Evolutionary conservation across 768 basidiomycete genomes (phyloP).

Genomic region (Lactarius hatsudake): DNA sequence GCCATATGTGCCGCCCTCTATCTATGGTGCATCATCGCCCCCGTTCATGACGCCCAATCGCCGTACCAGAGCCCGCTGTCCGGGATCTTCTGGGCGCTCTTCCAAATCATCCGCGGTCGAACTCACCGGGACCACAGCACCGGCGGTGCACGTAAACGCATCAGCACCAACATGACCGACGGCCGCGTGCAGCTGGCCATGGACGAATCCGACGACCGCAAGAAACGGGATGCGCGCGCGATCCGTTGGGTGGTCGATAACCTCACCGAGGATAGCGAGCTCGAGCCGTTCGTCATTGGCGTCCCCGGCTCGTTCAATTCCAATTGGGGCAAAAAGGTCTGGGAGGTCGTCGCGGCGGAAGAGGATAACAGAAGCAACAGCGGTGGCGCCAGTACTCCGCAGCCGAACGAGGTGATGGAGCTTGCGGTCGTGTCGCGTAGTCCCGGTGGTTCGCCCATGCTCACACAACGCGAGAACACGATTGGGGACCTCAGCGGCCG

Average conservation of each 20-base stretch:
- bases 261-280: slow-evolving; percentile 10
- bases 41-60: slow-evolving; percentile 11
- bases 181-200: slow-evolving; percentile 10
- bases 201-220: slow-evolving; percentile 8
- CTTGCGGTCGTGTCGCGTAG: slow-evolving; percentile 1
- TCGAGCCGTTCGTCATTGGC: slow-evolving; percentile 9
- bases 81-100: slow-evolving; percentile 17
- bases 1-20: slow-evolving; percentile 15
- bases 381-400: not conserved
- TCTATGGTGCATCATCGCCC: slow-evolving; percentile 17
- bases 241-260: slow-evolving; percentile 10
- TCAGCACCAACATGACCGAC: slow-evolving; percentile 14
- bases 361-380: not conserved
- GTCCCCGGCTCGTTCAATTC: slow-evolving; percentile 5
- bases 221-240: slow-evolving; percentile 4
- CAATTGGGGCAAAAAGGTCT: slow-evolving; percentile 6
- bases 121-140: slow-evolving; percentile 17
- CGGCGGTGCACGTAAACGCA: not conserved
- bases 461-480: slow-evolving; percentile 3
- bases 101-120: slow-evolving; percentile 12
- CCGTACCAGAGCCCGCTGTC: slow-evolving; percentile 18
- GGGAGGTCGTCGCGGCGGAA: not conserved
- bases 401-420: not conserved
- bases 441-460: not conserved
- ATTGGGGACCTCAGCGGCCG: slow-evolving; percentile 17